Evolutionary conservation across 2,329 filamentous ascomycete species (phyloP).

Genomic region (Ophiocordyceps camponoti-floridani): DNA sequence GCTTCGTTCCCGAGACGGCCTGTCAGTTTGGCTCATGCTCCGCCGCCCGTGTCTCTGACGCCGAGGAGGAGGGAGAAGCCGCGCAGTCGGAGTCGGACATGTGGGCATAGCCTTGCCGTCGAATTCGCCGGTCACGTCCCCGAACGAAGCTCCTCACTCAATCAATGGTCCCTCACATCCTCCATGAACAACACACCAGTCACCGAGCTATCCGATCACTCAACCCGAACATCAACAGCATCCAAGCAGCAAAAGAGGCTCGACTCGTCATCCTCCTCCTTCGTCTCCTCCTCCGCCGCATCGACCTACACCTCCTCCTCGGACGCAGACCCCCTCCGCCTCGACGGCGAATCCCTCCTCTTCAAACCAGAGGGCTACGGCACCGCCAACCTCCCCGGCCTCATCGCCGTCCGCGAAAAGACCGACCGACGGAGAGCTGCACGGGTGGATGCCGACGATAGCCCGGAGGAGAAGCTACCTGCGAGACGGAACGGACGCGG

Average conservation of each 20-base stretch:
- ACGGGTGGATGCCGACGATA: neutral
- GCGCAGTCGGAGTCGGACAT: neutral
- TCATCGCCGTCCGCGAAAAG: neutral
- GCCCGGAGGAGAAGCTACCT: neutral
- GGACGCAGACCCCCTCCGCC: neutral
- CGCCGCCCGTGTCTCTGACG: neutral
- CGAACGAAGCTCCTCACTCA: constrained; percentile 5
- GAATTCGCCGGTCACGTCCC: constrained; percentile 2
- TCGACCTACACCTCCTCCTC: neutral
- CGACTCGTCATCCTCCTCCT: neutral
- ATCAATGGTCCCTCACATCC: constrained; percentile 21
- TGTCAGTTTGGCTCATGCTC: too few species aligned
- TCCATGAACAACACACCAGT: constrained; percentile 21
- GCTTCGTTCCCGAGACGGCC: too few species aligned
- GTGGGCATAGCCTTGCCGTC: neutral
- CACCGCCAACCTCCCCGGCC: neutral
- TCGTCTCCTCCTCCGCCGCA: neutral
- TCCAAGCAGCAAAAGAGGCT: neutral
- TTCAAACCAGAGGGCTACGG: neutral
- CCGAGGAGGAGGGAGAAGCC: neutral
- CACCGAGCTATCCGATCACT: constrained; percentile 15
- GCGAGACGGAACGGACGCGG: neutral
- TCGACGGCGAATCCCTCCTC: neutral
- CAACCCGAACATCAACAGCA: constrained; percentile 9
- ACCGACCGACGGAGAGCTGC: neutral